Conservation (phyloP, 2,329 filamentous ascomycete genomes). For the Aureobasidium leucospermi region DNA sequence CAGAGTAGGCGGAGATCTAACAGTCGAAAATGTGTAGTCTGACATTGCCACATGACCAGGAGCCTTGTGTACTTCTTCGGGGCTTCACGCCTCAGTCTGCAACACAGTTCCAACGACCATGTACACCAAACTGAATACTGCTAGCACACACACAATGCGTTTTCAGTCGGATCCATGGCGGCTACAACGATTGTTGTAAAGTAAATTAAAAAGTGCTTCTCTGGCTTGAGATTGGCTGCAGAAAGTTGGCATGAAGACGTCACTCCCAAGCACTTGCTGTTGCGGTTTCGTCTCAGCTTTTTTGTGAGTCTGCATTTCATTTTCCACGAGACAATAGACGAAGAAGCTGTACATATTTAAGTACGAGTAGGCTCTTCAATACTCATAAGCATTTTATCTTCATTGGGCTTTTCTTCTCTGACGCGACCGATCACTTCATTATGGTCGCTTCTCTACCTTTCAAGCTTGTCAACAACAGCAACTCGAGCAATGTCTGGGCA, state of each 20-base stretch:
- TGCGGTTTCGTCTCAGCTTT: conserved; percentile 2
- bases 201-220: conserved; percentile 8
- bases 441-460: conserved; percentile 31
- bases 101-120: conserved; percentile 1
- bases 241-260: conserved; percentile 12
- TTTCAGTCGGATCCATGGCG: background rate
- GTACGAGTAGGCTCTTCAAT: background rate
- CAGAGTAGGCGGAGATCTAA: no score
- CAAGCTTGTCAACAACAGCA: conserved; percentile 28
- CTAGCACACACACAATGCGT: background rate
- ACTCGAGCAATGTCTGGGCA: conserved; percentile 26
- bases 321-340: background rate
- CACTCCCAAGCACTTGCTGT: background rate
- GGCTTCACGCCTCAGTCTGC: conserved; percentile 3
- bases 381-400: background rate
- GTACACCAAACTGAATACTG: background rate
- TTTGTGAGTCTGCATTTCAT: background rate
- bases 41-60: conserved; percentile 6
- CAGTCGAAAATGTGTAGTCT: background rate
- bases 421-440: background rate
- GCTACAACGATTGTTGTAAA: background rate
- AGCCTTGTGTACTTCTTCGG: background rate
- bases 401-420: background rate
- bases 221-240: background rate
- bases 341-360: conserved; percentile 2